These are phyloP conservation scores for Cucurbitaria berberidis DNA, from an alignment of 2,329 filamentous ascomycete genomes.

Conservation along the genomic window DNA sequence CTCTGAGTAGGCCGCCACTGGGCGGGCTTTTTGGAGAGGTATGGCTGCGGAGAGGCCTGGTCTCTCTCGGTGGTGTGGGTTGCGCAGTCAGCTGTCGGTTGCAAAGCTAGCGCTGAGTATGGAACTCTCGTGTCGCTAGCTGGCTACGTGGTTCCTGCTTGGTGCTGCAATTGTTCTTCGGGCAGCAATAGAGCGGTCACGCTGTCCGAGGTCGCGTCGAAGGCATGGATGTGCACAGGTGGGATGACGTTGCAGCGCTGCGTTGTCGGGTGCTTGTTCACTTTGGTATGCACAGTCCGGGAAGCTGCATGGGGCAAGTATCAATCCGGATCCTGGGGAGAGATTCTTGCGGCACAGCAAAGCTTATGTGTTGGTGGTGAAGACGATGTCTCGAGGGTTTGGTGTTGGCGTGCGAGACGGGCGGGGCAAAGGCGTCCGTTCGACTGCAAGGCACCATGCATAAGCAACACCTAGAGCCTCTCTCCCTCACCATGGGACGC, in stretches of 20 bases:
- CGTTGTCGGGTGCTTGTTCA: constrained; percentile 19
- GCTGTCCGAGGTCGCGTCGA: constrained; percentile 16
- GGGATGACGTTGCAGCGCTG: constrained; percentile 41
- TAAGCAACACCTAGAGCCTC: constrained; percentile 18
- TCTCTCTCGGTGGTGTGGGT: neutral
- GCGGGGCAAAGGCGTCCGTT: neutral
- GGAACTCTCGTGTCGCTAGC: neutral
- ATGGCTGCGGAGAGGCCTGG: constrained; percentile 9
- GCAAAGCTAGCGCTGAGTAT: neutral
- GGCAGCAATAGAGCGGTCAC: constrained; percentile 11
- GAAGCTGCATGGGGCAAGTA: constrained; percentile 16
- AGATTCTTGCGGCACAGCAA: constrained; percentile 6
- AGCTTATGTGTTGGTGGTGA: constrained; percentile 5
- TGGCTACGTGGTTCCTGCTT: neutral
- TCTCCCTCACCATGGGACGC: neutral
- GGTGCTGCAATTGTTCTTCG: neutral
- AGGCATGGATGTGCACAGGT: constrained; percentile 26
- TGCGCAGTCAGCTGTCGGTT: neutral
- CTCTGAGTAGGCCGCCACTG: constrained; percentile 15
- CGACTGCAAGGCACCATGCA: constrained; percentile 23
- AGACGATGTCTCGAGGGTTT: neutral
- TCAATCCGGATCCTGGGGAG: neutral
- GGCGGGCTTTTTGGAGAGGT: constrained; percentile 23
- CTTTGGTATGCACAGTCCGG: constrained; percentile 11
- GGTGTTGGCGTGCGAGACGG: neutral